phyloP scores from a whole-genome alignment of 2,329 filamentous ascomycete species.

The Botrytis elliptica region DNA sequence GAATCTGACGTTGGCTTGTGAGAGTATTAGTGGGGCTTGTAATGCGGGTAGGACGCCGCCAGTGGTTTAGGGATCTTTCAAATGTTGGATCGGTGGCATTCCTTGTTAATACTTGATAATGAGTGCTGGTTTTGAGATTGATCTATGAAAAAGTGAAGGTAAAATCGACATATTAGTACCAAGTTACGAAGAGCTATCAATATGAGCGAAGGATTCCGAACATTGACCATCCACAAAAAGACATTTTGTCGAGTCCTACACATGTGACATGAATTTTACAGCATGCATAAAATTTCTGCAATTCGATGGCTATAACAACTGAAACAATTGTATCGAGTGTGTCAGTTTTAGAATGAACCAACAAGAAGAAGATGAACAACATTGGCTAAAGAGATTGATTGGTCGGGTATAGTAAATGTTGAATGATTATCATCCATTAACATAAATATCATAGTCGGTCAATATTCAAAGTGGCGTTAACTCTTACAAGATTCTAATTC shows the following conservation, averaged over 20 bases:
- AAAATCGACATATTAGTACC: background rate
- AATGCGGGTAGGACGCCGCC: slow-evolving; percentile 33
- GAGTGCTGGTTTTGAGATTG: background rate
- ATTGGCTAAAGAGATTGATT: background rate
- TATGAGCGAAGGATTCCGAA: background rate
- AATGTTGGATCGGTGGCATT: background rate
- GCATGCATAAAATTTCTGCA: background rate
- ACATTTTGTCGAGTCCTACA: background rate
- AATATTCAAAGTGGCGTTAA: background rate
- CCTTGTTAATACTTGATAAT: background rate
- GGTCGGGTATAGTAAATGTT: background rate
- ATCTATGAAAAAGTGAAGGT: background rate
- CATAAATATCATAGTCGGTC: background rate
- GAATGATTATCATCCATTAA: background rate
- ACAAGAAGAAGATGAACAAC: background rate
- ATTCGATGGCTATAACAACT: background rate
- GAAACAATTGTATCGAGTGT: background rate
- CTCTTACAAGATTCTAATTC: background rate
- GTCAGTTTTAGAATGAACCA: background rate
- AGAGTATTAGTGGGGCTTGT: slow-evolving; percentile 43
- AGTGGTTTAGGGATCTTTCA: slow-evolving; percentile 21
- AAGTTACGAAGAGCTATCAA: background rate
- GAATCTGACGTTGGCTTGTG: slow-evolving; percentile 50
- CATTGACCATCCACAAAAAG: background rate
- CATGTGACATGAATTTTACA: background rate